phyloP scores from a whole-genome alignment of 177 flowering plant genomes.

The Vitis hybrid region DNA sequence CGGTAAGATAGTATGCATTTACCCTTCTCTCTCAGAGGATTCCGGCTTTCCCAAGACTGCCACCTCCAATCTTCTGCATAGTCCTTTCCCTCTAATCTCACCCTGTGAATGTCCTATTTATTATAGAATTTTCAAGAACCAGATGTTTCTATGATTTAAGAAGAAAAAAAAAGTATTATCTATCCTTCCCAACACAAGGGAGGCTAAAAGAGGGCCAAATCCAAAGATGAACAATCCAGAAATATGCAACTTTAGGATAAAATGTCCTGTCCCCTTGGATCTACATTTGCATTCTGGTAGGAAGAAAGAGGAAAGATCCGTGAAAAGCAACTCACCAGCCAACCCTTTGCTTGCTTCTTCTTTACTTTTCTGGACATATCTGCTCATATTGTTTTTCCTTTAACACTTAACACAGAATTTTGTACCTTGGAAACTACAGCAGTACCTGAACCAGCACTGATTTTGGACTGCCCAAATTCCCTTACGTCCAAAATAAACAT shows the following conservation, averaged over 20 bases:
- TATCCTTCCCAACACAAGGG: not conserved
- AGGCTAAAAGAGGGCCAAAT: no score
- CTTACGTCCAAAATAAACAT: not conserved
- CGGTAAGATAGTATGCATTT: not conserved
- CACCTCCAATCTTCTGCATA: not conserved
- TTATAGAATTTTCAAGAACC: not conserved
- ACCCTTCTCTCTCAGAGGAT: not conserved
- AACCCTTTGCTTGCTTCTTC: not conserved
- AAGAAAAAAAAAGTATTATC: not conserved
- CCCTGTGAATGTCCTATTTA: not conserved
- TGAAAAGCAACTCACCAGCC: no score
- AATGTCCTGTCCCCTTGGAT: no score
- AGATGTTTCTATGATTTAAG: not conserved
- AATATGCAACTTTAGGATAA: no score
- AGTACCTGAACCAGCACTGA: not conserved
- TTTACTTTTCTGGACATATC: not conserved
- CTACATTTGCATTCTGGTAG: no score
- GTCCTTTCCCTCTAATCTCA: not conserved
- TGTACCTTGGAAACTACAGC: not conserved
- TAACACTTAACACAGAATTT: not conserved
- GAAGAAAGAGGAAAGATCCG: no score
- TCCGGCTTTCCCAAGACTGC: not conserved
- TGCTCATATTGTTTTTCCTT: not conserved
- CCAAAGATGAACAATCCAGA: no score
- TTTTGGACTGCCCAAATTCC: not conserved